Base-by-base conservation (phyloP, 495 filamentous ascomycete species). In the Patellaria atrata region DNA sequence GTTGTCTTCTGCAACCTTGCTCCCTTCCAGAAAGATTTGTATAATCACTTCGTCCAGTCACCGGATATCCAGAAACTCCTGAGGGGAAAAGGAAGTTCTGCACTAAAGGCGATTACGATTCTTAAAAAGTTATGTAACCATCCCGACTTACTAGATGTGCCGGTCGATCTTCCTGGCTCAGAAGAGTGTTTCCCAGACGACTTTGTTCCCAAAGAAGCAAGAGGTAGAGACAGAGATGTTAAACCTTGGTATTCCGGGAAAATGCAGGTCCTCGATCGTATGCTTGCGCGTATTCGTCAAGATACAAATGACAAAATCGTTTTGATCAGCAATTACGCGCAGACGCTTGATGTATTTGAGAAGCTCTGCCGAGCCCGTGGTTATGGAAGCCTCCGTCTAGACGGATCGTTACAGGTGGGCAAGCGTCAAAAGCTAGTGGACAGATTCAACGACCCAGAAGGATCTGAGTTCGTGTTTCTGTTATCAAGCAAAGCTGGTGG, bases 271-370 rank as follows among this genome's bases (percentile, higher is more conserved):
- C 77, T 99, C 14, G 89, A 94, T 55, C 78, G 89, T 34, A 99
- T 99, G 89, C 75, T 99, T 14, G 85, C 89, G 15, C 81, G 87
- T 15, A 99, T 99, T 47, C 82, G 84, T 10, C 72, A 82, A 47
- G 86, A 96, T 47, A 94, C 89, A 6, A 94, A 94, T 45, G 89
- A 99, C 66, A 99, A 99, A 61, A 96, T 99, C 48, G 89, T 99
- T 8, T 73, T 99, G 37, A 99, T 99, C 58, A 86, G 79, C 56
- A 99, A 99, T 44, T 99, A 94, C 59, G 94, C 89, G 1, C 79
- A 87, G 49, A 99, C 89, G 0, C 74, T 99, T 6, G 89, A 99
- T 55, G 64, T 99, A 5, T 97, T 99, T 47, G 85, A 92, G 39
- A 75, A 70, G 29, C 77, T 99, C 20, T 99, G 89, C 56, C 78